Base-by-base conservation (phyloP, 306 rosid species). In the Vigna radiata region DNA sequence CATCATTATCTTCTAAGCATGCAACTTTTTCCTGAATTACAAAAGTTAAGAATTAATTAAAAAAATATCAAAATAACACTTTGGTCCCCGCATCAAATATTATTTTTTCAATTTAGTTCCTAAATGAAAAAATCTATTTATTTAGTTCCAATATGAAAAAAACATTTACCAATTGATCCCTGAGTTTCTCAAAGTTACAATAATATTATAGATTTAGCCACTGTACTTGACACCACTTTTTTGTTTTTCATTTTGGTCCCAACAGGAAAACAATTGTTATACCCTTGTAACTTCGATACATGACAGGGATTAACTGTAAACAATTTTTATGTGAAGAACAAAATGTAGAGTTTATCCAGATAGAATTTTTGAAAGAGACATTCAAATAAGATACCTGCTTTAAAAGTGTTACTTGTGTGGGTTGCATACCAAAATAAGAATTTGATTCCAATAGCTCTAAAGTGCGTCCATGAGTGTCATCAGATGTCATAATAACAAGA, bases 21-120 rank as follows among this genome's bases (percentile, higher is more conserved):
- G 99, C 98, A 81, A 95, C 97, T 86, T 95, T 95, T 92, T 95
- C 99, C 99, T 95, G 87, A 64, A 80, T 85, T 58, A 37, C n/a
- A 21, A 4, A 83, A 44, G 21, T 60, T 25, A 47, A 46, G 18
- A 77, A 73, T 64, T 18, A 68, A 23, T 16, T 6, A 33, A 53
- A 55, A 78, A 2, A 0, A 15, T 29, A 4, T 37, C 39, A 64
- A 64, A 63, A 16, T 63, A 36, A 37, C 37, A 17, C 3, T 31
- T 59, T 25, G 27, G 65, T 27, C 18, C 64, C 18, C 14, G 16
- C 39, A 29, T 18, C 19, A 6, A 5, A 27, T 8, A 54, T 25
- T 55, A 56, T 21, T 56, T 56, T 55, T 56, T 21, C n/a, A 5
- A 4, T 56, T 56, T 56, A 56, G 63, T 56, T 31, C n/a, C 36